Percentiles rank a stretch among this genome's conserved stretches.
Conservation (phyloP, 805 yeast species). For the Priceomyces castillae region DNA sequence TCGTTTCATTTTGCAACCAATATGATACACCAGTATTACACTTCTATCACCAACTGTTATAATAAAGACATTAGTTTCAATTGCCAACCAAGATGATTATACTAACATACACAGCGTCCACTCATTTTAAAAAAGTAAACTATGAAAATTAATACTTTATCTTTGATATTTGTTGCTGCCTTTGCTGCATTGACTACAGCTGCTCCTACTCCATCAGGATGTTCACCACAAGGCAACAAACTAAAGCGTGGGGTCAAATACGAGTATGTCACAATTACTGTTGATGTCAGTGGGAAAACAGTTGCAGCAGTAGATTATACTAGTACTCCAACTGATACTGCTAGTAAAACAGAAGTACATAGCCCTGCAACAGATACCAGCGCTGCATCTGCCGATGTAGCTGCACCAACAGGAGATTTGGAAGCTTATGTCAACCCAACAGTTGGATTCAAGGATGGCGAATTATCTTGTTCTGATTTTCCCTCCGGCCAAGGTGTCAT, state of each 20-base stretch:
- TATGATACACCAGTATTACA: not conserved
- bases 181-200: slow-evolving; percentile 8
- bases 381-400: slow-evolving; percentile 17
- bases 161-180: slow-evolving; percentile 22
- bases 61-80: no score
- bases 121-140: not conserved
- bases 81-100: no score
- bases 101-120: slow-evolving; percentile 1
- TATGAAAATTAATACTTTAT: slow-evolving; percentile 14
- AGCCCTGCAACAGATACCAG: slow-evolving; percentile 22
- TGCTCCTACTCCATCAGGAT: slow-evolving; percentile 7
- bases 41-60: not conserved
- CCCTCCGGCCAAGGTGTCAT: slow-evolving; percentile 85
- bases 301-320: slow-evolving; percentile 14
- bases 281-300: slow-evolving; percentile 42
- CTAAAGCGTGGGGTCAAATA: slow-evolving; percentile 56
- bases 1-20: not conserved
- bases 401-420: slow-evolving; percentile 50
- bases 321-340: slow-evolving; percentile 13
- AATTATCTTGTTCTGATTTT: slow-evolving; percentile 60
- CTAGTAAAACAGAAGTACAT: slow-evolving; percentile 23
- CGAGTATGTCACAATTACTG: slow-evolving; percentile 42
- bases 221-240: slow-evolving; percentile 45
- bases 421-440: slow-evolving; percentile 52
- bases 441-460: slow-evolving; percentile 69